Evolutionary conservation across 2,329 filamentous ascomycete genomes (phyloP).

Genomic region (Teratosphaeria destructans): DNA sequence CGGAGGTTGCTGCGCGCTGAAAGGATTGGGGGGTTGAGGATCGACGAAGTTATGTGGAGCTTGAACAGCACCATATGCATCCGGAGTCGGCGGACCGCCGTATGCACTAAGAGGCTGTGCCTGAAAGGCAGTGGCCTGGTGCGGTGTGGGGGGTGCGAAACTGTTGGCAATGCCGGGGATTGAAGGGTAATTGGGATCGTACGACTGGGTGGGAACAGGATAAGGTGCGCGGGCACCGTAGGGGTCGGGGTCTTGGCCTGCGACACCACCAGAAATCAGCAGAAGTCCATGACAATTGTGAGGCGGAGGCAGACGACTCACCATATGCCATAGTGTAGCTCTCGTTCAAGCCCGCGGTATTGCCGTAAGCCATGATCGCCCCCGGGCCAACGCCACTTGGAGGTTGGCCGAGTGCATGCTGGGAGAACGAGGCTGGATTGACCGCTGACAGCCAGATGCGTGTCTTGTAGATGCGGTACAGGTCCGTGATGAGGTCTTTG

Average conservation of each 20-base stretch:
- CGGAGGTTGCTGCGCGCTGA: background rate
- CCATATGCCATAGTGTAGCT: constrained; percentile 24
- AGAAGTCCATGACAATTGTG: background rate
- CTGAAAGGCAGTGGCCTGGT: background rate
- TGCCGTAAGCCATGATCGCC: constrained; percentile 16
- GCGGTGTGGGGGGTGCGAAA: constrained; percentile 10
- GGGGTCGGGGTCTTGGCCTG: constrained; percentile 21
- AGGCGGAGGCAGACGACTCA: background rate
- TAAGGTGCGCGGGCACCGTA: constrained; percentile 26
- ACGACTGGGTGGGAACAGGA: constrained; percentile 21
- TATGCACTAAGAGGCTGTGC: background rate
- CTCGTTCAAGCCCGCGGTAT: constrained; percentile 11
- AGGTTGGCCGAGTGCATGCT: constrained; percentile 24
- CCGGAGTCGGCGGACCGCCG: background rate
- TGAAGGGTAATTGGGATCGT: constrained; percentile 23
- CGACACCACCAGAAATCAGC: background rate
- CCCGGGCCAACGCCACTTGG: constrained; percentile 28
- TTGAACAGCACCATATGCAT: background rate
- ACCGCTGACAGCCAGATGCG: constrained; percentile 99
- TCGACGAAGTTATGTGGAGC: background rate
- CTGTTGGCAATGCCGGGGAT: constrained; percentile 24
- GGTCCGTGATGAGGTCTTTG: constrained; percentile 89
- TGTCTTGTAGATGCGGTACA: constrained; percentile 99
- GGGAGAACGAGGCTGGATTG: constrained; percentile 79
- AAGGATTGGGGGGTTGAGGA: background rate